Evolutionary conservation across 176 grass and related monocot species (phyloP).

Genomic region (Tillandsia fasciculata): DNA sequence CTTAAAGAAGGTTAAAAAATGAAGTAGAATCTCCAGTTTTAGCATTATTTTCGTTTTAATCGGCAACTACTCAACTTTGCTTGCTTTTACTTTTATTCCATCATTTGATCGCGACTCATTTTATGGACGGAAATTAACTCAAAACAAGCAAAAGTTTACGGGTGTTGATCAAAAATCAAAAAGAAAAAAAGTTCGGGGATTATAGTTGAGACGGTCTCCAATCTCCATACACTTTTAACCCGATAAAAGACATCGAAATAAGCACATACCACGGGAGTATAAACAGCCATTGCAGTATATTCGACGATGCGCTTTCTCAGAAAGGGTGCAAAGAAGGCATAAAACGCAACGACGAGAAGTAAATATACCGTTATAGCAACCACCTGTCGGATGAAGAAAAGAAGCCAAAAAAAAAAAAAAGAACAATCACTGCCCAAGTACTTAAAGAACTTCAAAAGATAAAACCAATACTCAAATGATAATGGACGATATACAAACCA

Average conservation of each 20-base stretch:
- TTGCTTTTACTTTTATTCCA: no score
- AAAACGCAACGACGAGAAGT: conserved; percentile 92
- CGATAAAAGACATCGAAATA: conserved; percentile 4
- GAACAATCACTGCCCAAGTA: conserved; percentile 10
- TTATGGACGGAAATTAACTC: background rate
- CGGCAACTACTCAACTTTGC: no score
- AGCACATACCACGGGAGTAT: conserved; percentile 82
- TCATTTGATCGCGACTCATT: background rate
- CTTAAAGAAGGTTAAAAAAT: no score
- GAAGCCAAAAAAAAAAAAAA: conserved; percentile 1
- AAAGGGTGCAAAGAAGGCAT: conserved; percentile 97
- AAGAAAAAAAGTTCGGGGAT: no score
- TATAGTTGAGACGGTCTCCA: no score
- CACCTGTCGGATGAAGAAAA: conserved; percentile 39
- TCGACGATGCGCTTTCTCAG: conserved; percentile 54
- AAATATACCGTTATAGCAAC: conserved; percentile 93
- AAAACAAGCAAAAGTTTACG: background rate
- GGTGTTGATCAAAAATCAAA: no score
- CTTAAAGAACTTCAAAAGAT: conserved; percentile 3
- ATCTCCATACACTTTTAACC: background rate
- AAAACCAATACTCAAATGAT: background rate
- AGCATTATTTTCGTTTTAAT: no score
- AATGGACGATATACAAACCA: background rate
- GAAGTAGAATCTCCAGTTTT: no score
- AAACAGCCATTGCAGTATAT: conserved; percentile 63